A percentile compares a stretch with the other conserved stretches of the same genome.
These are phyloP conservation scores for Firmiana major DNA, from an alignment of 345 rosid species.

Conservation along the genomic window DNA sequence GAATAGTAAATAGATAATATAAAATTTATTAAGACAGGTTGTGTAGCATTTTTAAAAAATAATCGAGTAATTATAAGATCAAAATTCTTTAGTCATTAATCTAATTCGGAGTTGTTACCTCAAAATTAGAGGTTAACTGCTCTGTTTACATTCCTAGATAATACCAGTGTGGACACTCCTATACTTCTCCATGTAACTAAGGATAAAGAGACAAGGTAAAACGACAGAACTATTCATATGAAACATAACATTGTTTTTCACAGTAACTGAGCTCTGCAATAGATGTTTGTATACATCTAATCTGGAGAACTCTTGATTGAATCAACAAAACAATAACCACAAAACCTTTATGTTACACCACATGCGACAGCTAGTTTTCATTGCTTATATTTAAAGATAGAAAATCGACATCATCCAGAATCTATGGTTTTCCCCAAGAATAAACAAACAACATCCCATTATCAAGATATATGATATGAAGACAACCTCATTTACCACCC, in stretches of 20 bases:
- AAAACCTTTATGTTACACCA: conserved; percentile 30
- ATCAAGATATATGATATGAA: background rate
- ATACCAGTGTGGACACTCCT: no score
- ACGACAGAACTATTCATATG: background rate
- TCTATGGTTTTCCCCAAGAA: conserved; percentile 27
- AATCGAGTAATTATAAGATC: no score
- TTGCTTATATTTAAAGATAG: conserved; percentile 1
- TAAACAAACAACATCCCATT: conserved; percentile 22
- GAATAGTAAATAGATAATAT: no score
- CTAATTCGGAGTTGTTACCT: no score
- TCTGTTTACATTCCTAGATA: no score
- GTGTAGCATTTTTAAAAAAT: no score
- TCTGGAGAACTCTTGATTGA: conserved; percentile 18
- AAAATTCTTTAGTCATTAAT: no score
- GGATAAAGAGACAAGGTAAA: background rate
- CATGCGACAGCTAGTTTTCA: conserved; percentile 12
- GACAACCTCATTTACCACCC: conserved; percentile 27
- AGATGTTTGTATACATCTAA: conserved; percentile 5
- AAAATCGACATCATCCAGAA: conserved; percentile 15
- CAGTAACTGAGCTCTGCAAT: background rate
- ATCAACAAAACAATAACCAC: conserved; percentile 11
- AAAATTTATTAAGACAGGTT: no score
- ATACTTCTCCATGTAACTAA: no score
- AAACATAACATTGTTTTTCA: background rate
- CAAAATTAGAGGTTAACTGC: no score